Percentiles rank a stretch among this genome's conserved stretches.
These are phyloP conservation scores for Cutaneotrichosporon sp. DNA, from an alignment of 1,284 basidiomycete species.

Conservation along the genomic window DNA sequence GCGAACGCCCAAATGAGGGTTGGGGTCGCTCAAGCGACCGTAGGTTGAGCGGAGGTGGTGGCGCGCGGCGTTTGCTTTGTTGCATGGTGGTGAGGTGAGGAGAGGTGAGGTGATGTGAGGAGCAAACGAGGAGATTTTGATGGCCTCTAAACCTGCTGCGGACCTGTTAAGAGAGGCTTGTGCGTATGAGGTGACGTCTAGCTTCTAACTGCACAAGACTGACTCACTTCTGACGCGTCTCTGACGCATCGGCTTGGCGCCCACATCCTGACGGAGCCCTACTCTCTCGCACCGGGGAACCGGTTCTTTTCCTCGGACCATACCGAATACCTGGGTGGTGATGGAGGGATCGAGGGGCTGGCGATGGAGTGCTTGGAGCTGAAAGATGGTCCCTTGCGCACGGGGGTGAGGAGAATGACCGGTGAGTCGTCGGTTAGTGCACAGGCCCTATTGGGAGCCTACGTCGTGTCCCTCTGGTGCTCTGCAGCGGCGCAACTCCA, in stretches of 20 bases:
- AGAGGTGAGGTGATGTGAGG: neutral
- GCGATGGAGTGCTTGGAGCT: no score
- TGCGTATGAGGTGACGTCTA: neutral
- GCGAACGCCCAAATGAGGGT: neutral
- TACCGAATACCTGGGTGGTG: no score
- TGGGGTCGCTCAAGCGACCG: neutral
- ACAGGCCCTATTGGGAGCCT: no score
- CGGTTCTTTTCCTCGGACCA: no score
- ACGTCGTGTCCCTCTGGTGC: no score
- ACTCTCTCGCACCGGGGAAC: neutral
- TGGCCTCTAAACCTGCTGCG: no score
- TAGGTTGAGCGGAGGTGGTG: neutral
- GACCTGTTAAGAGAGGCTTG: neutral
- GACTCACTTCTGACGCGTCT: no score
- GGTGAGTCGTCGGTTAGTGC: no score
- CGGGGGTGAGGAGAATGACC: no score
- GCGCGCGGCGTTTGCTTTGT: neutral
- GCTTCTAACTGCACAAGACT: neutral
- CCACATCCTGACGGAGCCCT: neutral
- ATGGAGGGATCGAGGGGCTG: no score
- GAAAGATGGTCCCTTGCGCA: no score
- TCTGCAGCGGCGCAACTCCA: neutral
- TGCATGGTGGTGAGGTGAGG: neutral
- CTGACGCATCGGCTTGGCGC: neutral
- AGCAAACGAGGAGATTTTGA: neutral